phyloP scores from a whole-genome alignment of 495 filamentous ascomycete species.

The Aspergillus mulundensis region DNA sequence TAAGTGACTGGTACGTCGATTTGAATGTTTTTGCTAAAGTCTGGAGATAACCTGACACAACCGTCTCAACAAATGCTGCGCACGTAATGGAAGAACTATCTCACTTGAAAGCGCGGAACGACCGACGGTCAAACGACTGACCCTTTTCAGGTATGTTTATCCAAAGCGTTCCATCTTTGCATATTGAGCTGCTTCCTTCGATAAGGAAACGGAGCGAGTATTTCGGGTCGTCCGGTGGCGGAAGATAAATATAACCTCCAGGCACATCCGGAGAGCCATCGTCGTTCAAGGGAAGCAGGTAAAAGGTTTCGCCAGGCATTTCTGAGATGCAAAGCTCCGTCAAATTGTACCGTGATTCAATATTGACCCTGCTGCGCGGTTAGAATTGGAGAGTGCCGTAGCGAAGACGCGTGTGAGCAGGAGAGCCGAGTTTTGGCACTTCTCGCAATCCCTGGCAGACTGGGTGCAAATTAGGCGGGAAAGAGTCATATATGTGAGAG shows the following conservation, averaged over 20 bases:
- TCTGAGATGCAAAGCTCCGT: not conserved
- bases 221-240: constrained; percentile 64
- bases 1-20: constrained; percentile 79
- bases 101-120: constrained; percentile 84
- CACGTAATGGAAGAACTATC: constrained; percentile 1
- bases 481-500: not conserved
- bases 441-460: not conserved
- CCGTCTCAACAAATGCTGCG: constrained; percentile 20
- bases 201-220: constrained; percentile 87
- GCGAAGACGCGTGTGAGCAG: not conserved
- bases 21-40: constrained; percentile 87
- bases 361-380: not conserved
- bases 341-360: not conserved
- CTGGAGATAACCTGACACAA: constrained; percentile 68
- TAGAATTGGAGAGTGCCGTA: constrained; percentile 1
- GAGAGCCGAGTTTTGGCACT: not conserved
- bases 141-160: constrained; percentile 84
- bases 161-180: constrained; percentile 88
- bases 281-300: constrained; percentile 85
- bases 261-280: constrained; percentile 86
- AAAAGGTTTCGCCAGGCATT: constrained; percentile 54
- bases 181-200: constrained; percentile 94
- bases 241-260: constrained; percentile 86
- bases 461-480: not conserved
- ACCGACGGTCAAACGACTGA: constrained; percentile 65